phyloP scores from a whole-genome alignment of 1,139 yeast species.

The Candida sanyaensis region DNA sequence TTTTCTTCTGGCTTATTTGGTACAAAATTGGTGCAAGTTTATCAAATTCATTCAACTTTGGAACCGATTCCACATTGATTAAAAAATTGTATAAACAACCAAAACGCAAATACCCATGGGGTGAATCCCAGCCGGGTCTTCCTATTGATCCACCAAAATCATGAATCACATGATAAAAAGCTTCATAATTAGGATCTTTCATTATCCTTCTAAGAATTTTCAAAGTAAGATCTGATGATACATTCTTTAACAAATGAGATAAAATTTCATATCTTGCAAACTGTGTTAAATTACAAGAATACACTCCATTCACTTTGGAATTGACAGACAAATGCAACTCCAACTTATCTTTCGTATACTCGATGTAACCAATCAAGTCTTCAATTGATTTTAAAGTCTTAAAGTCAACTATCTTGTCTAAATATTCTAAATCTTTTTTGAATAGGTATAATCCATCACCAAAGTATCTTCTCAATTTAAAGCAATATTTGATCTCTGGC shows the following conservation, averaged over 20 bases:
- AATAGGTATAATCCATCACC: constrained; percentile 25
- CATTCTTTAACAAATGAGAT: too few relatives aligned
- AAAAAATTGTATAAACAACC: constrained; percentile 1
- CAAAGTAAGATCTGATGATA: too few relatives aligned
- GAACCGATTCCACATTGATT: constrained; percentile 1
- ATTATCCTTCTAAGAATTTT: too few relatives aligned
- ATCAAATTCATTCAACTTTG: constrained; percentile 2
- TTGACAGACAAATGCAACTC: too few relatives aligned
- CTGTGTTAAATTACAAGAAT: too few relatives aligned
- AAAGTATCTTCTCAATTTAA: not conserved
- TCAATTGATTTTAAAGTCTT: constrained; percentile 10
- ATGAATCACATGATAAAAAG: too few relatives aligned
- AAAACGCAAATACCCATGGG: too few relatives aligned
- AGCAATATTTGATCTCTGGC: constrained; percentile 14
- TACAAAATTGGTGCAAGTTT: constrained; percentile 9
- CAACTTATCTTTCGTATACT: too few relatives aligned
- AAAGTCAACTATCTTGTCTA: constrained; percentile 27
- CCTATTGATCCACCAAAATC: too few relatives aligned
- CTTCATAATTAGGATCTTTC: too few relatives aligned
- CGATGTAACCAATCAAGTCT: constrained; percentile 22
- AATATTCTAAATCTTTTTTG: constrained; percentile 24
- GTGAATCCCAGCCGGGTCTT: constrained; percentile 21
- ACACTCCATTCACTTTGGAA: too few relatives aligned
- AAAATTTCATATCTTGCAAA: too few relatives aligned
- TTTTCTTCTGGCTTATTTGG: not conserved